Evolutionary conservation across 176 grass and related monocot genomes (phyloP).

Genomic region (Puccinellia tenuiflora): DNA sequence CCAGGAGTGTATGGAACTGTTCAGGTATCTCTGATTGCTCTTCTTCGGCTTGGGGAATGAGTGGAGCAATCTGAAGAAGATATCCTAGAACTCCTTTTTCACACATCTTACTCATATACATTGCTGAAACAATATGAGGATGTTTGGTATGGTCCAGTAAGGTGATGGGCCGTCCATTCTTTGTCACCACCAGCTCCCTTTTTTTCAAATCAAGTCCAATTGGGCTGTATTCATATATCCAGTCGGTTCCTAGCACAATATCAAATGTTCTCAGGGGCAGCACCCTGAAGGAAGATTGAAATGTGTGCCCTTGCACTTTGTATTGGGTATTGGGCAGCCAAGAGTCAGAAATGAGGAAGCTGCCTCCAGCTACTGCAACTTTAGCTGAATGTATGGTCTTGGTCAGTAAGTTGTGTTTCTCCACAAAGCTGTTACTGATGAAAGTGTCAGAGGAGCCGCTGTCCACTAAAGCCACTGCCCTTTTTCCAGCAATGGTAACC

Average conservation of each 20-base stretch:
- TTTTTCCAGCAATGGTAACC: neutral
- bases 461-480: neutral
- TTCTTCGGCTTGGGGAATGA: neutral
- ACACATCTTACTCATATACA: neutral
- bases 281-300: too few relatives aligned
- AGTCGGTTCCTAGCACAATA: neutral
- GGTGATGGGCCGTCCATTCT: neutral
- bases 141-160: neutral
- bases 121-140: neutral
- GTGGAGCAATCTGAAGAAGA: neutral
- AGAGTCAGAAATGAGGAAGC: too few relatives aligned
- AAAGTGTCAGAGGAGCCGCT: neutral
- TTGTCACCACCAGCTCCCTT: neutral
- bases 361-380: neutral
- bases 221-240: neutral
- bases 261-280: too few relatives aligned
- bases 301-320: too few relatives aligned
- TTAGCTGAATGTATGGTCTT: too few relatives aligned
- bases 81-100: neutral
- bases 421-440: neutral
- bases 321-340: accelerated
- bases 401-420: too few relatives aligned
- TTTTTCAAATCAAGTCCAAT: neutral
- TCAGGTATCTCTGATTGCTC: neutral
- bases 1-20: neutral